Conservation (phyloP, 768 basidiomycete species). For the Rhodotorula taiwanensis region DNA sequence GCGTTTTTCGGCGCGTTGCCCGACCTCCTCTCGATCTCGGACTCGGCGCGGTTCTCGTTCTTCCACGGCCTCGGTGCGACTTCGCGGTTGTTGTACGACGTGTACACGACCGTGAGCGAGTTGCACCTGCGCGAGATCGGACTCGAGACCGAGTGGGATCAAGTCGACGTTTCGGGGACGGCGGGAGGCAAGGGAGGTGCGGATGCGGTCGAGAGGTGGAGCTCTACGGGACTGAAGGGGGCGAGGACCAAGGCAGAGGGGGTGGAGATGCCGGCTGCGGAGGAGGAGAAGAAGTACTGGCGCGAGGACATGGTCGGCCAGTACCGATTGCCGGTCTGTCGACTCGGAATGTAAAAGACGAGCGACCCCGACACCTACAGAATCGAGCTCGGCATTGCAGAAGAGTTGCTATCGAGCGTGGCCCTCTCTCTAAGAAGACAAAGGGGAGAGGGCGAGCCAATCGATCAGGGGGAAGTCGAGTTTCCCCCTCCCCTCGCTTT, state of each 20-base stretch:
- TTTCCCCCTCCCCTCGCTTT: too few species aligned
- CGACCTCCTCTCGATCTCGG: conserved; percentile 57
- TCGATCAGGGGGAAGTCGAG: too few species aligned
- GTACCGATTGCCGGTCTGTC: conserved; percentile 31
- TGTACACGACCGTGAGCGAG: conserved; percentile 75
- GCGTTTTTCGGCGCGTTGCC: conserved; percentile 76
- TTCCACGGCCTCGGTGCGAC: conserved; percentile 97
- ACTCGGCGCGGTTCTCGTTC: conserved; percentile 61
- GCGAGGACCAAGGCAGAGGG: background rate
- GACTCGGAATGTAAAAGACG: conserved; percentile 14
- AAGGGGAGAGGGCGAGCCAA: too few species aligned
- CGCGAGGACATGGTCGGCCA: conserved; percentile 30
- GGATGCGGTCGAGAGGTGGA: conserved; percentile 7
- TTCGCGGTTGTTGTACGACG: conserved; percentile 66
- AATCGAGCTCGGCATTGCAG: too few species aligned
- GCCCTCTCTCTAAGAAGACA: too few species aligned
- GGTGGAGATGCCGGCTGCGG: background rate
- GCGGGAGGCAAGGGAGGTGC: conserved; percentile 60
- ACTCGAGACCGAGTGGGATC: conserved; percentile 69
- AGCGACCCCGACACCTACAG: too few species aligned
- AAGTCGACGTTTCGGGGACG: conserved; percentile 65
- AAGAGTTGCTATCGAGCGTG: too few species aligned
- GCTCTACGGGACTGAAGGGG: conserved; percentile 3
- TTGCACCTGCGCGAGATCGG: conserved; percentile 78
- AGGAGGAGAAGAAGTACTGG: conserved; percentile 26